Evolutionary conservation across 2,329 filamentous ascomycete species (phyloP).

Genomic region (Thielaviopsis cerberus): DNA sequence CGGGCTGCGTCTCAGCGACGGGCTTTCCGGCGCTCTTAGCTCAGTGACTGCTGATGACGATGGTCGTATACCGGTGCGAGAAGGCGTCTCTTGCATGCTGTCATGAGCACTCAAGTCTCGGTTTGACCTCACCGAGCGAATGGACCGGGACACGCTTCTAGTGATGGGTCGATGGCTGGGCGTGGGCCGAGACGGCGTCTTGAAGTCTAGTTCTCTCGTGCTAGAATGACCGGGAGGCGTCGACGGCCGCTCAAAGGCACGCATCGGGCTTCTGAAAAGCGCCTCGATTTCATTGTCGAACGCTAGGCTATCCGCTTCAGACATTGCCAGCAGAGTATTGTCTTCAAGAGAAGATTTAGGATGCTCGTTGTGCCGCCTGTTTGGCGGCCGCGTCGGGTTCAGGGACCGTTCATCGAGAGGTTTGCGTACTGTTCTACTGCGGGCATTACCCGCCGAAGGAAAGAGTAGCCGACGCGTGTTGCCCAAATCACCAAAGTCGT

Average conservation of each 20-base stretch:
- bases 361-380: neutral
- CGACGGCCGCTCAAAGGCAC: slow-evolving; percentile 22
- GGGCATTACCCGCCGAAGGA: slow-evolving; percentile 26
- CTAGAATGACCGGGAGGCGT: slow-evolving; percentile 33
- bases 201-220: slow-evolving; percentile 30
- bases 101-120: slow-evolving; percentile 26
- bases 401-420: neutral
- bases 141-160: slow-evolving; percentile 38
- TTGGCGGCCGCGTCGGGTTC: neutral
- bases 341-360: neutral
- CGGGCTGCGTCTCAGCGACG: slow-evolving; percentile 26
- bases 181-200: slow-evolving; percentile 44
- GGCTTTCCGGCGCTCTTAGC: slow-evolving; percentile 17
- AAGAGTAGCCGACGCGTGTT: slow-evolving; percentile 54
- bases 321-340: neutral
- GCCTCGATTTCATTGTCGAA: slow-evolving; percentile 30
- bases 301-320: neutral
- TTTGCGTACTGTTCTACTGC: neutral
- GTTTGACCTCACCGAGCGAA: slow-evolving; percentile 27
- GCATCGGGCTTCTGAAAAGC: slow-evolving; percentile 44
- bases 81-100: slow-evolving; percentile 31
- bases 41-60: slow-evolving; percentile 13
- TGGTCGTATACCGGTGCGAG: slow-evolving; percentile 22
- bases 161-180: slow-evolving; percentile 43
- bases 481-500: slow-evolving; percentile 22